These are phyloP conservation scores for Lactifluus pinguis DNA, from an alignment of 768 basidiomycete genomes.

Conservation along the genomic window DNA sequence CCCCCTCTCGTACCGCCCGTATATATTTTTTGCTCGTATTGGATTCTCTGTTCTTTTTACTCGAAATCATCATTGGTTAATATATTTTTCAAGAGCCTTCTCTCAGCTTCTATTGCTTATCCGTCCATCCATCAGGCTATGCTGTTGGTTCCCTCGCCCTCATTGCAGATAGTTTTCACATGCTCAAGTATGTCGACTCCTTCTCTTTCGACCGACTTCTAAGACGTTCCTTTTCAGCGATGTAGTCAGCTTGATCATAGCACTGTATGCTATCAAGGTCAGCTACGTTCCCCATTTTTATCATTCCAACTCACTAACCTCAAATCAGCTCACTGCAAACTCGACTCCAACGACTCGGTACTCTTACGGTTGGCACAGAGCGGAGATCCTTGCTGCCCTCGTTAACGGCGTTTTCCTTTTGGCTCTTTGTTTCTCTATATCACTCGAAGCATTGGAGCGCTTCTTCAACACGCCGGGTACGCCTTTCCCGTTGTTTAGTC, in stretches of 20 bases:
- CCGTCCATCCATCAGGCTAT: conserved; percentile 50
- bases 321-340: conserved; percentile 50
- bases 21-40: conserved; percentile 75
- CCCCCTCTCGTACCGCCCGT: conserved; percentile 56
- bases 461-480: conserved; percentile 80
- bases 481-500: conserved; percentile 17
- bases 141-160: conserved; percentile 93
- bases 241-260: conserved; percentile 91
- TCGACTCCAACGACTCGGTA: conserved; percentile 61
- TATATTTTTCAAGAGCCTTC: neutral
- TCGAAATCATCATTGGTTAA: conserved; percentile 75
- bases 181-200: conserved; percentile 73
- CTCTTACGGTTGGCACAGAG: conserved; percentile 99
- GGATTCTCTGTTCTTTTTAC: conserved; percentile 78
- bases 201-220: neutral
- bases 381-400: conserved; percentile 90
- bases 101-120: neutral
- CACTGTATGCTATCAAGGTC: conserved; percentile 89
- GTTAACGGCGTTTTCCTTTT: conserved; percentile 96
- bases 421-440: conserved; percentile 94
- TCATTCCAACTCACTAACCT: conserved; percentile 6
- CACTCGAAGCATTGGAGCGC: conserved; percentile 82
- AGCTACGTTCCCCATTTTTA: conserved; percentile 8
- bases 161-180: conserved; percentile 96
- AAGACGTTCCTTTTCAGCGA: conserved; percentile 48